phyloP scores from a whole-genome alignment of 176 grass and related monocot genomes.

The Triticum dicoccoides region DNA sequence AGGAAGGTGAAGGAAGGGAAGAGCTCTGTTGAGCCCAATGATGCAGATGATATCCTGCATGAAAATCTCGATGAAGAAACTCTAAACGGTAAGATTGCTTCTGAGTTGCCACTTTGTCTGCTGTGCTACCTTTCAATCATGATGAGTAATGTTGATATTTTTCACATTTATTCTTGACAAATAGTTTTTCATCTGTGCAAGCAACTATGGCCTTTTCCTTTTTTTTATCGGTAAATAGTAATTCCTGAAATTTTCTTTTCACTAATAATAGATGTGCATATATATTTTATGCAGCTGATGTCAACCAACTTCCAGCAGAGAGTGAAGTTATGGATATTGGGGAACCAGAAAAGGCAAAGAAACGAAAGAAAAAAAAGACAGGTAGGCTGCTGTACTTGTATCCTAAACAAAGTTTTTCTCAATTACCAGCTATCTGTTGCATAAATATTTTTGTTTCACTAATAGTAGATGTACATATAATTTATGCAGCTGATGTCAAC shows the following conservation, averaged over 20 bases:
- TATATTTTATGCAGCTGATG: slow-evolving; percentile 24
- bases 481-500: slow-evolving; percentile 29
- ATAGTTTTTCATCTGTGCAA: not conserved
- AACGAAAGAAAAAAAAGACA: slow-evolving; percentile 46
- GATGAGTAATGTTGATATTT: not conserved
- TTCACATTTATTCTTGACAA: slow-evolving; percentile 1
- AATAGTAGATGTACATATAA: not conserved
- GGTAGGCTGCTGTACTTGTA: slow-evolving; percentile 32
- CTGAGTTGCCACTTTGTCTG: not conserved
- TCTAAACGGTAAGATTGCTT: slow-evolving; percentile 39
- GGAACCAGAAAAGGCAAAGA: slow-evolving; percentile 44
- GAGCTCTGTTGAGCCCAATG: slow-evolving; percentile 15
- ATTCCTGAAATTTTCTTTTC: not conserved
- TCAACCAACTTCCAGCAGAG: slow-evolving; percentile 12
- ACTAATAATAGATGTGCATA: not conserved
- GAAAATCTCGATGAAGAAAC: slow-evolving; percentile 39
- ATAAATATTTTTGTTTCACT: not conserved
- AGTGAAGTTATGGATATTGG: slow-evolving; percentile 36
- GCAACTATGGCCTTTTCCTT: not conserved
- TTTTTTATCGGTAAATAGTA: not conserved
- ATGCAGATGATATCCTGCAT: slow-evolving; percentile 35
- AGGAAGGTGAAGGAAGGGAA: slow-evolving; percentile 46
- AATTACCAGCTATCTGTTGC: not conserved
- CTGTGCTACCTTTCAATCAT: not conserved
- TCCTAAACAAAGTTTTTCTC: slow-evolving; percentile 17